phyloP scores from a whole-genome alignment of 1,284 basidiomycete species.

The Ceratobasidium papillatum region DNA sequence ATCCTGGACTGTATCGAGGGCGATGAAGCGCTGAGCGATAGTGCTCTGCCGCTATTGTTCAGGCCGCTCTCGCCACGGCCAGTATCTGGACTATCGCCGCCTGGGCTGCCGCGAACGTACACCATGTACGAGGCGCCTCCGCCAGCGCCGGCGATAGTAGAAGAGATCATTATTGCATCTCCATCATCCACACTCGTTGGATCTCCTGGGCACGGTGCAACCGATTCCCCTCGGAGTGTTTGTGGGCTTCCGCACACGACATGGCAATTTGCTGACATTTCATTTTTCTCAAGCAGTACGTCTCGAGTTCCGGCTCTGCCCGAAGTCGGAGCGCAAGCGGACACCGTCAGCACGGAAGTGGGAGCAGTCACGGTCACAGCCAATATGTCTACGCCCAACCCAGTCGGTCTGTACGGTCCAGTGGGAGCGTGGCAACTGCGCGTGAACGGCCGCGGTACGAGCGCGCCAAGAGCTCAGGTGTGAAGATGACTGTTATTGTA shows the following conservation, averaged over 20 bases:
- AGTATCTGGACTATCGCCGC: not conserved
- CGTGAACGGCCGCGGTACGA: constrained; percentile 30
- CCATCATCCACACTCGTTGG: constrained; percentile 19
- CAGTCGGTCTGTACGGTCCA: constrained; percentile 31
- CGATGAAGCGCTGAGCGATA: constrained; percentile 20
- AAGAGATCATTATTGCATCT: constrained; percentile 6
- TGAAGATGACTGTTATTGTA: constrained; percentile 37
- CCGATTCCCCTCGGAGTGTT: not conserved
- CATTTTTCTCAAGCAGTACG: constrained; percentile 4
- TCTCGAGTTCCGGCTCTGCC: constrained; percentile 14
- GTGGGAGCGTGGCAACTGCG: constrained; percentile 27
- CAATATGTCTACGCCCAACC: constrained; percentile 33
- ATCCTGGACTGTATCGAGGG: constrained; percentile 15
- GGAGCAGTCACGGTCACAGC: not conserved
- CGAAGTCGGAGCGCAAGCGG: constrained; percentile 27
- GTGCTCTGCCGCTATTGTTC: constrained; percentile 10
- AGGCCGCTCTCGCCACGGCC: constrained; percentile 13
- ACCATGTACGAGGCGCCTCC: not conserved
- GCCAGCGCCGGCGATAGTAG: not conserved
- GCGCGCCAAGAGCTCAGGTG: constrained; percentile 36
- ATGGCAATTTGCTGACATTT: not conserved
- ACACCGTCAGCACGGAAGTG: constrained; percentile 4
- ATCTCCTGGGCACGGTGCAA: not conserved
- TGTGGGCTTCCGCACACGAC: not conserved
- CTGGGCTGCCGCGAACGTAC: constrained; percentile 10